These are phyloP conservation scores for Ophiosphaerella narmari DNA, from an alignment of 2,329 filamentous ascomycete species.

Conservation along the genomic window DNA sequence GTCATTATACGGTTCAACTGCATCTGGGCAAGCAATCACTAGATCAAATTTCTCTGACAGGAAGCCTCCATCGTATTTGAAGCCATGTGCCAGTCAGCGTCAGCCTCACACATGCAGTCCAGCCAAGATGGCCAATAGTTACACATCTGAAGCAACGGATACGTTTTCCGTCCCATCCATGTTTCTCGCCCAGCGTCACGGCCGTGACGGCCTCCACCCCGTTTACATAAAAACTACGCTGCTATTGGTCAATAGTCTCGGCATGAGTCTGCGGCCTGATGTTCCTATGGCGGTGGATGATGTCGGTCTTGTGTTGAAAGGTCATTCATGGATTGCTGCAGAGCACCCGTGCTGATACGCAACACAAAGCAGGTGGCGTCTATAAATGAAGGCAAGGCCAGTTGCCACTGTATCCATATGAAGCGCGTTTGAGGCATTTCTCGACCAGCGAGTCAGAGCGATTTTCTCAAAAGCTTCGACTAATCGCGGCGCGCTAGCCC, in stretches of 20 bases:
- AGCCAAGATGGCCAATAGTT: background rate
- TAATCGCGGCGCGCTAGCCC: conserved; percentile 20
- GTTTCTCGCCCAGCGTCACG: conserved; percentile 8
- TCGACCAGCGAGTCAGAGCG: conserved; percentile 13
- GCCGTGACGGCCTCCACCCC: conserved; percentile 5
- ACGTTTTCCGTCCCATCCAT: conserved; percentile 17
- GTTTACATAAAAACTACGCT: conserved; percentile 15
- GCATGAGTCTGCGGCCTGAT: background rate
- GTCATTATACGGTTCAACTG: background rate
- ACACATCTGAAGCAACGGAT: conserved; percentile 12
- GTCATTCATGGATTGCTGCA: background rate
- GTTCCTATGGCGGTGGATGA: background rate
- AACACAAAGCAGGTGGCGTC: too few species aligned
- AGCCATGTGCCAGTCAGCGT: too few species aligned
- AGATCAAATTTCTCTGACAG: too few species aligned
- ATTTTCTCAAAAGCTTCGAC: conserved; percentile 8
- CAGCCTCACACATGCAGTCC: background rate
- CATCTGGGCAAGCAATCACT: too few species aligned
- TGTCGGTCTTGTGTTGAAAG: background rate
- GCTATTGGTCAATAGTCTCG: conserved; percentile 14
- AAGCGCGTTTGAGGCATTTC: conserved; percentile 28
- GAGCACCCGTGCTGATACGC: too few species aligned
- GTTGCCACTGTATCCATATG: too few species aligned
- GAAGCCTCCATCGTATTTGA: too few species aligned
- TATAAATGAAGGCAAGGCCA: too few species aligned